A percentile compares a stretch with the other conserved stretches of the same genome.
Evolutionary conservation across 192 early-diverging fungal species (phyloP).

Genomic region (Mortierella claussenii): DNA sequence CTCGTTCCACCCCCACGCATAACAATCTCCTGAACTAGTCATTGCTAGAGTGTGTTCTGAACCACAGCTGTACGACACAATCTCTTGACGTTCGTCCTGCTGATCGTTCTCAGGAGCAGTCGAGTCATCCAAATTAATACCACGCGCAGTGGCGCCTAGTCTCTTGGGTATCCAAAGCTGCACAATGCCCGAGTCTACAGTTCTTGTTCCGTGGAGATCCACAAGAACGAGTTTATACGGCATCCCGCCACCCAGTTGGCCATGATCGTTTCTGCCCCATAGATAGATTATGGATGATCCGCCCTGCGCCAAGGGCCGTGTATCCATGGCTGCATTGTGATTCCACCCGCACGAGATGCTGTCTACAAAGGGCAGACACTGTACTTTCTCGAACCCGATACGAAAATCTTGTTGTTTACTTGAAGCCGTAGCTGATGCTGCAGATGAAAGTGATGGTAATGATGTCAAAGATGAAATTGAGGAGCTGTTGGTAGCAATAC

Average conservation of each 20-base stretch:
- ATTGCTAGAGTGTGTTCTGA: constrained; percentile 80
- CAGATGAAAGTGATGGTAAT: background rate
- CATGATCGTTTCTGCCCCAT: constrained; percentile 85
- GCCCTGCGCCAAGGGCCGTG: constrained; percentile 11
- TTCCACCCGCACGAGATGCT: constrained; percentile 72
- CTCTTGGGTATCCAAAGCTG: constrained; percentile 15
- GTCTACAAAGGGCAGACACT: constrained; percentile 30
- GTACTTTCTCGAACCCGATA: constrained; percentile 56
- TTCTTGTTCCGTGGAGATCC: background rate
- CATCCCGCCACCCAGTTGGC: constrained; percentile 66
- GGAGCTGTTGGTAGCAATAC: too few relatives aligned
- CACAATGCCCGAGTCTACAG: background rate
- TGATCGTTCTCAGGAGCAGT: background rate
- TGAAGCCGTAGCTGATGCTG: constrained; percentile 7
- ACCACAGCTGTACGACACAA: constrained; percentile 66
- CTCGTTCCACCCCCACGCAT: constrained; percentile 95
- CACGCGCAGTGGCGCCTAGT: background rate
- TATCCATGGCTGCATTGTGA: constrained; percentile 53
- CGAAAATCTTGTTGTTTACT: constrained; percentile 36
- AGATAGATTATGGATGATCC: constrained; percentile 41
- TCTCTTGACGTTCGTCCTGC: constrained; percentile 5
- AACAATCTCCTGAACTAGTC: constrained; percentile 54
- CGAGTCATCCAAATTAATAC: too few relatives aligned
- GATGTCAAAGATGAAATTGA: too few relatives aligned
- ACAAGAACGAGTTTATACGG: background rate